These are phyloP conservation scores for Fusarium denticulatum DNA, from an alignment of 2,329 filamentous ascomycete genomes.

Conservation along the genomic window DNA sequence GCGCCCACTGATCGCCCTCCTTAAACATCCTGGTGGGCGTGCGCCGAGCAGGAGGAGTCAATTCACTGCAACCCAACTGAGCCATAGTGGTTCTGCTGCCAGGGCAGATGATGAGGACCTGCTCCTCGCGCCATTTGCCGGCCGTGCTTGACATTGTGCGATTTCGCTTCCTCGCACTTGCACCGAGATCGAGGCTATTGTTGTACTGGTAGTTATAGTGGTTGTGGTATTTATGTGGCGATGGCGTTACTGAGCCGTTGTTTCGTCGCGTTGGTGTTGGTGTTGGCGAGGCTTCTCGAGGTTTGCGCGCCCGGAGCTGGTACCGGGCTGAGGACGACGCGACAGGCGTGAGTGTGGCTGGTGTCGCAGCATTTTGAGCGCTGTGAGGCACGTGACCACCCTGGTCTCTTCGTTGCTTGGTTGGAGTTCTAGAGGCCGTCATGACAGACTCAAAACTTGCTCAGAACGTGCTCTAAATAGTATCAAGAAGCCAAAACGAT, in stretches of 20 bases:
- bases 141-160: conserved; percentile 63
- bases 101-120: conserved; percentile 77
- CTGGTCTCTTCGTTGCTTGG: not conserved
- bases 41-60: conserved; percentile 88
- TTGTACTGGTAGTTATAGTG: conserved; percentile 3
- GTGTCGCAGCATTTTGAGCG: conserved; percentile 3
- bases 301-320: conserved; percentile 40
- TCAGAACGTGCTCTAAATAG: not conserved
- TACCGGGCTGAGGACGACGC: conserved; percentile 35
- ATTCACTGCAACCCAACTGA: conserved; percentile 88
- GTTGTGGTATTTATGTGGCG: conserved; percentile 8
- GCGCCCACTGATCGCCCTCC: conserved; percentile 79
- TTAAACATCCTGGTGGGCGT: conserved; percentile 95
- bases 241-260: conserved; percentile 23
- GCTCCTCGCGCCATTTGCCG: conserved; percentile 71
- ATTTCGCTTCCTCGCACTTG: conserved; percentile 9
- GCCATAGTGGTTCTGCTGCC: conserved; percentile 91
- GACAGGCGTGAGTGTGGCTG: conserved; percentile 35
- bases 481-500: not conserved
- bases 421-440: conserved; percentile 7
- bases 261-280: conserved; percentile 36
- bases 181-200: not conserved
- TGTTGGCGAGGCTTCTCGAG: conserved; percentile 31
- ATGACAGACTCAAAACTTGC: not conserved
- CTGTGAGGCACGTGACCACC: conserved; percentile 27